Conservation (phyloP, 768 basidiomycete species). For the Russula olivacea region DNA sequence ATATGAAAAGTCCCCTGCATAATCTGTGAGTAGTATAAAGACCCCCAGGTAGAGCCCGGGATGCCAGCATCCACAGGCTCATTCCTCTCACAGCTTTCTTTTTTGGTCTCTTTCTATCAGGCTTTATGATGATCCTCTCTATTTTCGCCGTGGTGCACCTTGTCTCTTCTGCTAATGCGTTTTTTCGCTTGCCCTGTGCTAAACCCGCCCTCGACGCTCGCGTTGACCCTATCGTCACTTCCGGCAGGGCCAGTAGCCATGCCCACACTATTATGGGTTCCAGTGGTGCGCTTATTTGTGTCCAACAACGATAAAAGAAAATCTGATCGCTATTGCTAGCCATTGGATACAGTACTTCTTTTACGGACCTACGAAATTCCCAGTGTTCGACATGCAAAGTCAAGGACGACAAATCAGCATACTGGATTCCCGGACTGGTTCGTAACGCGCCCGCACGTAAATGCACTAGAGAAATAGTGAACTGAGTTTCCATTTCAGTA, state of each 20-base stretch:
- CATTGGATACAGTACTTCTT: constrained; percentile 15
- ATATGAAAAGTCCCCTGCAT: constrained; percentile 8
- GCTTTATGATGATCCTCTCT: constrained; percentile 9
- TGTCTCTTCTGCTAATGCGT: constrained; percentile 11
- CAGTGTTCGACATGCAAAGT: constrained; percentile 22
- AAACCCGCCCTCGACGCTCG: constrained; percentile 14
- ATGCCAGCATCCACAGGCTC: constrained; percentile 12
- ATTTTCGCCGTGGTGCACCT: constrained; percentile 8
- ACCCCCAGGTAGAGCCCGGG: background rate
- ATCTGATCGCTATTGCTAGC: constrained; percentile 1
- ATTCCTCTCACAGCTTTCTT: background rate
- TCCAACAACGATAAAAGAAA: background rate
- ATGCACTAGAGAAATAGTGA: background rate
- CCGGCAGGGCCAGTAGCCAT: constrained; percentile 13
- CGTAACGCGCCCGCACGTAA: background rate
- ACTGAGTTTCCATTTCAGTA: constrained; percentile 16
- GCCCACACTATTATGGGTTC: constrained; percentile 23
- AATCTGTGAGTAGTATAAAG: constrained; percentile 16
- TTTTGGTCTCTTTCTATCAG: background rate
- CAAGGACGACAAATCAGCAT: constrained; percentile 22
- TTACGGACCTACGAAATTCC: constrained; percentile 13
- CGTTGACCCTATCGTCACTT: constrained; percentile 20
- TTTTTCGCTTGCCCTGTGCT: constrained; percentile 19
- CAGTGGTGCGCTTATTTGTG: constrained; percentile 1
- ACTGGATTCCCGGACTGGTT: constrained; percentile 21